Conservation (phyloP, 768 basidiomycete species). For the button mushroom (Agaricus bisporus) region DNA sequence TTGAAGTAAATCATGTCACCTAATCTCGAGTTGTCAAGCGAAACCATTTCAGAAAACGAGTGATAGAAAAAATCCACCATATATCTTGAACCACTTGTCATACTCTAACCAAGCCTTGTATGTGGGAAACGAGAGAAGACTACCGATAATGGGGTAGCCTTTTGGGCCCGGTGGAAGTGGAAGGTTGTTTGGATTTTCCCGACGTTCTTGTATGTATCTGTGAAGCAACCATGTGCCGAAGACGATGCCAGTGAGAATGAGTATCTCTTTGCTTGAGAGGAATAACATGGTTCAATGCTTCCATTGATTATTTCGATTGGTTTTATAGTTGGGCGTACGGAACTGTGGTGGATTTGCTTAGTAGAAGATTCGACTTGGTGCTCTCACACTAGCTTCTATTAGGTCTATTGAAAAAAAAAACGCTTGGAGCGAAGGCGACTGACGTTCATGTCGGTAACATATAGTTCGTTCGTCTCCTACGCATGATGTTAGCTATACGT, state of each 20-base stretch:
- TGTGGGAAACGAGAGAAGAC: slow-evolving; percentile 2
- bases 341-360: too few relatives aligned
- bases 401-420: too few relatives aligned
- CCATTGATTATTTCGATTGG: too few relatives aligned
- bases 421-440: too few relatives aligned
- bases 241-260: background rate
- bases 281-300: background rate
- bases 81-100: slow-evolving; percentile 9
- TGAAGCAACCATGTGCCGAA: background rate
- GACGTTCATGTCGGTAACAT: too few relatives aligned
- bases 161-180: slow-evolving; percentile 6
- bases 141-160: slow-evolving; percentile 8
- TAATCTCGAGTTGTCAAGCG: background rate
- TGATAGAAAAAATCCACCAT: background rate
- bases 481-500: too few relatives aligned
- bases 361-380: too few relatives aligned
- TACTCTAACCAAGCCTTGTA: slow-evolving; percentile 5
- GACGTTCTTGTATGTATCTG: background rate
- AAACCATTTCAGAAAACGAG: background rate
- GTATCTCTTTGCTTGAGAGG: background rate
- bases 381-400: too few relatives aligned
- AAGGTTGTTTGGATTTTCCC: background rate
- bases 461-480: too few relatives aligned
- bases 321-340: too few relatives aligned
- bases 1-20: slow-evolving; percentile 13